Base-by-base conservation (phyloP, 352 stramenopile species). In the Pythium pyrilobum region DNA sequence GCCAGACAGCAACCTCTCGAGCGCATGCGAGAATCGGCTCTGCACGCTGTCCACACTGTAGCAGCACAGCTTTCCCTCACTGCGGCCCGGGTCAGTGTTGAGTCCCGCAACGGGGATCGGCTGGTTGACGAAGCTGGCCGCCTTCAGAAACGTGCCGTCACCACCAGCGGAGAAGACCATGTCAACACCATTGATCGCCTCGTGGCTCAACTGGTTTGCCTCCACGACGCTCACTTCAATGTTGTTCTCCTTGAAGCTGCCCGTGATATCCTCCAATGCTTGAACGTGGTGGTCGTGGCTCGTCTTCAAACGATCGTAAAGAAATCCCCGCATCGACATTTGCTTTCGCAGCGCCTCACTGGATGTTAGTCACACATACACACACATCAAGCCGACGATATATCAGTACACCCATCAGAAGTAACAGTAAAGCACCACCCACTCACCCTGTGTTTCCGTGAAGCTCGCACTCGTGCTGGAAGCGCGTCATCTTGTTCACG, bases 261-360 rank as follows among this genome's bases (percentile, higher is more conserved):
- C 71, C 18, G 81, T 92, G 43, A 95, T 89, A 61, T 95, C 84
- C n/a, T 92, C 82, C 4, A 95, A 55, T 0, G 84, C 84, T 55
- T 89, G 76, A 5, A 92, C 68, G 52, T 95, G 84, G 62, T 95
- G 84, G 41, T 95, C 84, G 53, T 95, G 84, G 37, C 81, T 95
- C 2, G 81, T 80, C 43, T 91, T 90, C 28, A 95, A 66, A 4
- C 84, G 80, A 37, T 95, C 84, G 64, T 92, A 89, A 27, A 95
- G 70, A 52, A 95, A 95, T 28, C 84, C 84, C 50, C 84, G 80
- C 84, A 95, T 92, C 2, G 84, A 95, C 84, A 95, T 92, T 70
- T 95, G 81, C 72, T 95, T 95, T 23, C 83, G 77, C 39, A 95
- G 57, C 20, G 80, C 82, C 62, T 95, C 84, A n/a, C 81, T 92